Conservation (phyloP, 176 grass and related monocot genomes). For the Tuctoria greenei region DNA sequence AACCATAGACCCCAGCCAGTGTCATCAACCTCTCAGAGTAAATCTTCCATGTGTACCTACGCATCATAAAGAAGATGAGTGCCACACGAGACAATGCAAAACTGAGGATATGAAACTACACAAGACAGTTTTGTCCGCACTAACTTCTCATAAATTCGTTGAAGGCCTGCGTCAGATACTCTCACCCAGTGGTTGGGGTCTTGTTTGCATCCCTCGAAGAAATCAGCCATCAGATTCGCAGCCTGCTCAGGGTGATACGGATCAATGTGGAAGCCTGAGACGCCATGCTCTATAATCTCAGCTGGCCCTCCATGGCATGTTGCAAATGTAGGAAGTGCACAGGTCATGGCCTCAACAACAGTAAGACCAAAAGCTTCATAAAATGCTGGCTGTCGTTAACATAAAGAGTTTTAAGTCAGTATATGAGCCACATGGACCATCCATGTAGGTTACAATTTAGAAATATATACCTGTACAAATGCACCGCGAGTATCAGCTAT, state of each 20-base stretch:
- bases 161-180: conserved; percentile 61
- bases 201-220: conserved; percentile 70
- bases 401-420: conserved; percentile 8
- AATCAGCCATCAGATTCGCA: conserved; percentile 65
- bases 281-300: conserved; percentile 84
- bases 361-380: conserved; percentile 97
- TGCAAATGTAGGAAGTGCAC: conserved; percentile 87
- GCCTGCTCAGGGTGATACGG: conserved; percentile 80
- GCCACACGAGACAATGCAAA: conserved; percentile 12
- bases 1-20: conserved; percentile 86
- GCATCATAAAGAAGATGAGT: conserved; percentile 5
- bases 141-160: conserved; percentile 78
- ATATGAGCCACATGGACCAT: neutral
- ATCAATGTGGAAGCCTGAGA: conserved; percentile 93
- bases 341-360: conserved; percentile 90
- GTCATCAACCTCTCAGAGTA: conserved; percentile 98
- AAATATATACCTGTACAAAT: conserved; percentile 85
- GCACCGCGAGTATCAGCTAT: conserved; percentile 87
- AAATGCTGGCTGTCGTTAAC: conserved; percentile 68
- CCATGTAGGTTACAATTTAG: conserved; percentile 10
- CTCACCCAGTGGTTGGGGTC: conserved; percentile 58
- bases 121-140: conserved; percentile 10
- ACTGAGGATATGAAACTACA: neutral
- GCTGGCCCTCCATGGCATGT: conserved; percentile 88
- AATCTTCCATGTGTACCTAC: conserved; percentile 95